A percentile compares a stretch with the other conserved stretches of the same genome.
Evolutionary conservation across 1,139 yeast species (phyloP).

Genomic region (Saccharomyces pastorianus): DNA sequence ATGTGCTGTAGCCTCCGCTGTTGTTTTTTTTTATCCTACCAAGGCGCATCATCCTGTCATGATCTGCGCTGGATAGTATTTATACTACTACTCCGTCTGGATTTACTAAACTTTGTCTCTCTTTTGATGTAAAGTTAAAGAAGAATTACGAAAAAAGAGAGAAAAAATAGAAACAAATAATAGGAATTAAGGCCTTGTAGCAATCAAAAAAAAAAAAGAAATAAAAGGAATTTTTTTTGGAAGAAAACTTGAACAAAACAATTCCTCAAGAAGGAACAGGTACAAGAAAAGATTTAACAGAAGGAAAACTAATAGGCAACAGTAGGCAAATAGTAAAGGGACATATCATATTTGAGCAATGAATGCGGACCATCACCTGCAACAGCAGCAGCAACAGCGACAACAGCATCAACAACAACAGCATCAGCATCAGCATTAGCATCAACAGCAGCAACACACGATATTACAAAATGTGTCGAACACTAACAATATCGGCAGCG

Average conservation of each 20-base stretch:
- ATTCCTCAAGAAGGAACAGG: not conserved
- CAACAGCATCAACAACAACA: slow-evolving; percentile 4
- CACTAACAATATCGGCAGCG: not conserved
- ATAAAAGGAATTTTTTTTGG: not conserved
- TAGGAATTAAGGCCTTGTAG: too few relatives aligned
- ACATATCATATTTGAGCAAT: not conserved
- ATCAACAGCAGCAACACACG: slow-evolving; percentile 7
- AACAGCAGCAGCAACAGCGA: slow-evolving; percentile 3
- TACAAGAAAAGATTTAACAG: not conserved
- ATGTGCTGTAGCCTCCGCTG: not conserved
- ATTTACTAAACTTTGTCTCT: not conserved
- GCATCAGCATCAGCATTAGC: slow-evolving; percentile 6
- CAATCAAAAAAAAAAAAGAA: not conserved
- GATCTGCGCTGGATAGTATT: not conserved
- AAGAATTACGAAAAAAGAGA: not conserved
- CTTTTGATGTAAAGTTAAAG: not conserved
- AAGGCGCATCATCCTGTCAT: not conserved
- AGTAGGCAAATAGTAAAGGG: slow-evolving; percentile 16
- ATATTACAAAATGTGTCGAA: slow-evolving; percentile 8
- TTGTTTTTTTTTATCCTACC: not conserved
- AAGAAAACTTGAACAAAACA: not conserved
- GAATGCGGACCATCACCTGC: slow-evolving; percentile 23
- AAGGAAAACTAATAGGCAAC: slow-evolving; percentile 16
- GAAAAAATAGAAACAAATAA: too few relatives aligned
- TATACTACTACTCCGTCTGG: not conserved